Percentiles rank a stretch among this genome's conserved stretches.
Conservation (phyloP, 495 filamentous ascomycete genomes). For the Rostrohypoxylon terebratum region DNA sequence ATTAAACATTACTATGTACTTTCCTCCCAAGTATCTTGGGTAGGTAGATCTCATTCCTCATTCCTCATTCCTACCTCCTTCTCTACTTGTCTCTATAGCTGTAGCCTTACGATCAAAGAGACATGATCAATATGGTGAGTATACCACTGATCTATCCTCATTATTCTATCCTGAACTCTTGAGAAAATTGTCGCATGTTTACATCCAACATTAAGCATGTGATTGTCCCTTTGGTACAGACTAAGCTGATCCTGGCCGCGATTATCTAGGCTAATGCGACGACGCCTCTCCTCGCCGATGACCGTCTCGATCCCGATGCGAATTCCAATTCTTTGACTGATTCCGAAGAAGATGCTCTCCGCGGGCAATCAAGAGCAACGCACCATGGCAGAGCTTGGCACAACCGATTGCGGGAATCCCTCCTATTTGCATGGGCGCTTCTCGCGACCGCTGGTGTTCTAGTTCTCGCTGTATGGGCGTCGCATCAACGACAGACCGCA, state of each 20-base stretch:
- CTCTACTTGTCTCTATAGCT: neutral
- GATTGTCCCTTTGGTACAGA: neutral
- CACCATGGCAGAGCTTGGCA: conserved; percentile 40
- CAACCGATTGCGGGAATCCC: conserved; percentile 64
- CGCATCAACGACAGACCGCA: conserved; percentile 67
- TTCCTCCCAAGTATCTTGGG: neutral
- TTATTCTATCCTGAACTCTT: neutral
- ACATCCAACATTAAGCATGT: neutral
- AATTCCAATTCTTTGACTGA: conserved; percentile 20
- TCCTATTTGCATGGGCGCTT: conserved; percentile 86
- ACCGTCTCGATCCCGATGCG: conserved; percentile 31
- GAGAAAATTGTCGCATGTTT: conserved; percentile 1
- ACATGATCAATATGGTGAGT: conserved; percentile 37
- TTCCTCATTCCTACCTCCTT: neutral
- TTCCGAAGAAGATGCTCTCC: conserved; percentile 41
- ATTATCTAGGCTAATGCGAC: conserved; percentile 38
- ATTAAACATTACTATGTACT: no score
- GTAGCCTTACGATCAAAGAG: conserved; percentile 18
- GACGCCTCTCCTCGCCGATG: conserved; percentile 46
- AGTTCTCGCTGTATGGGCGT: conserved; percentile 77
- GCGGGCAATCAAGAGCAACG: conserved; percentile 39
- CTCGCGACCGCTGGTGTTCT: conserved; percentile 85
- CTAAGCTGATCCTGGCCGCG: conserved; percentile 22
- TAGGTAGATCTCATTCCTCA: neutral
- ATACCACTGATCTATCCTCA: neutral